Conservation (phyloP, 257 asterid species). For the Nicotiana undulata region DNA sequence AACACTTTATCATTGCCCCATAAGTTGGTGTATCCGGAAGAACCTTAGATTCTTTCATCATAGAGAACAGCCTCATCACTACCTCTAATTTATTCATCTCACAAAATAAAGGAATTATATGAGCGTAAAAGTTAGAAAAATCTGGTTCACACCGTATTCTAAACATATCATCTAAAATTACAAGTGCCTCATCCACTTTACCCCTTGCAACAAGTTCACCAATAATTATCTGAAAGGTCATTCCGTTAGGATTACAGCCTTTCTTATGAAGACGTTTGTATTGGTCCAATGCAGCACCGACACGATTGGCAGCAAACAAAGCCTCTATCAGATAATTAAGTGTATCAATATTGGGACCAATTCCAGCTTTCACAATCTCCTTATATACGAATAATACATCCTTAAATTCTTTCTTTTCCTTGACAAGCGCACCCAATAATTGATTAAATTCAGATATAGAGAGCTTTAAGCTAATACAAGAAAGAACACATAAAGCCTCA, state of each 20-base stretch:
- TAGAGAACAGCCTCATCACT: conserved; percentile 34
- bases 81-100: conserved; percentile 36
- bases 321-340: conserved; percentile 65
- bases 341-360: conserved; percentile 53
- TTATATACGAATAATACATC: conserved; percentile 80
- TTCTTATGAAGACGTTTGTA: conserved; percentile 59
- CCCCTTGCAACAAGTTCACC: conserved; percentile 50
- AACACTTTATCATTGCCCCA: conserved; percentile 44
- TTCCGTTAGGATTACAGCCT: conserved; percentile 64
- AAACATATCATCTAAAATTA: conserved; percentile 55
- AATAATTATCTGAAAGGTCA: conserved; percentile 58
- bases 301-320: conserved; percentile 55
- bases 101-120: conserved; percentile 49
- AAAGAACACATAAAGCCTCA: conserved; percentile 67
- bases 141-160: conserved; percentile 36
- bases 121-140: conserved; percentile 31
- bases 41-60: conserved; percentile 49
- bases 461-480: conserved; percentile 49
- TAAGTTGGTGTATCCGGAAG: conserved; percentile 39
- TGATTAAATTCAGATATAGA: conserved; percentile 36
- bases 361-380: conserved; percentile 75
- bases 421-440: conserved; percentile 51
- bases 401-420: conserved; percentile 49
- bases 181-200: conserved; percentile 44
- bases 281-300: conserved; percentile 60